phyloP scores from a whole-genome alignment of 495 filamentous ascomycete genomes.

The Aspergillus diversus region DNA sequence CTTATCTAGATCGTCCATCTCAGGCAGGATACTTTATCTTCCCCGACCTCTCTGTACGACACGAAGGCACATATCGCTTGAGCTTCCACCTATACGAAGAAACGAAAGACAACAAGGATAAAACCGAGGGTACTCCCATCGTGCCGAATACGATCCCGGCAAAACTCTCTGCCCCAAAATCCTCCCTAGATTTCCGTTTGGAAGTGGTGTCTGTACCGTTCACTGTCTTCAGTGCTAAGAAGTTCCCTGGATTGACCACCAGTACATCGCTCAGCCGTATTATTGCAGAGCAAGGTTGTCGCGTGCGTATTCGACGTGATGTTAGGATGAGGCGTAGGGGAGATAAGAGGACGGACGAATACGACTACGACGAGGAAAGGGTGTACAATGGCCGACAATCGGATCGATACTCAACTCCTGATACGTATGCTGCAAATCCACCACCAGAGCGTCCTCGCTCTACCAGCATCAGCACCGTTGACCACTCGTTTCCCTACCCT shows the following conservation, averaged over 20 bases:
- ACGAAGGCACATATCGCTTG: slow-evolving; percentile 88
- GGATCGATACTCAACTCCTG: slow-evolving; percentile 60
- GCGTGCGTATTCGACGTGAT: slow-evolving; percentile 94
- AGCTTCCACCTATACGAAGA: slow-evolving; percentile 94
- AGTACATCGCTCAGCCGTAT: slow-evolving; percentile 87
- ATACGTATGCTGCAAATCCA: slow-evolving; percentile 44
- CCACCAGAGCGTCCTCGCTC: slow-evolving; percentile 67
- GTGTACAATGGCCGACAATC: slow-evolving; percentile 54
- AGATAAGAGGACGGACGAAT: slow-evolving; percentile 67
- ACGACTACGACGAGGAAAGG: slow-evolving; percentile 69
- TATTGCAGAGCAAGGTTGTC: slow-evolving; percentile 96
- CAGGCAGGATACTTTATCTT: slow-evolving; percentile 98
- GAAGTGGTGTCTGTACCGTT: slow-evolving; percentile 90
- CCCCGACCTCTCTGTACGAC: slow-evolving; percentile 93
- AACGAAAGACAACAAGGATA: slow-evolving; percentile 76
- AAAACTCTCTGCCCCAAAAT: slow-evolving; percentile 43
- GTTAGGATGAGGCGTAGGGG: slow-evolving; percentile 94
- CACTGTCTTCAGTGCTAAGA: slow-evolving; percentile 94
- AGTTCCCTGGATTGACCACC: slow-evolving; percentile 93
- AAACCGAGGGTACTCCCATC: slow-evolving; percentile 52
- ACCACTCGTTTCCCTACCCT: slow-evolving; percentile 41
- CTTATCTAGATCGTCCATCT: slow-evolving; percentile 88
- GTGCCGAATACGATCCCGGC: slow-evolving; percentile 25
- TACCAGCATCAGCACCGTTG: slow-evolving; percentile 70
- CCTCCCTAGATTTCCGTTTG: slow-evolving; percentile 68